phyloP scores from a whole-genome alignment of 352 stramenopile genomes.

The Phytophthora idaei region DNA sequence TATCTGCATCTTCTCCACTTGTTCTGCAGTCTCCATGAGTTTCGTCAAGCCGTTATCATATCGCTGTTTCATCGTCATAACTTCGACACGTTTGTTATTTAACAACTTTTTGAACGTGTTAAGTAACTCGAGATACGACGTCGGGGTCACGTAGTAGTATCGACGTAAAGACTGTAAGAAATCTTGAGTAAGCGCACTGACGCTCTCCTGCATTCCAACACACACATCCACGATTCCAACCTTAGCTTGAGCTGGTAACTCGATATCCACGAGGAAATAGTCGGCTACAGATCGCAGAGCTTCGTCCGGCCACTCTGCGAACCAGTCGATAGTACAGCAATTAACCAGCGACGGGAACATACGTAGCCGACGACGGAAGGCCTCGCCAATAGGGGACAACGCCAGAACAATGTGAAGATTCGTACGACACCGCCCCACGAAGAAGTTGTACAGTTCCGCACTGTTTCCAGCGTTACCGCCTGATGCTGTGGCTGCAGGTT shows the following conservation, averaged over 20 bases:
- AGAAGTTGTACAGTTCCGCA: constrained; percentile 91
- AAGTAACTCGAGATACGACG: constrained; percentile 95
- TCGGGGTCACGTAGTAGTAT: constrained; percentile 97
- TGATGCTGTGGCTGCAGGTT: constrained; percentile 57
- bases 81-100: constrained; percentile 89
- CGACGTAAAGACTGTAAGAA: constrained; percentile 89
- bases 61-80: constrained; percentile 90
- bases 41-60: constrained; percentile 95
- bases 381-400: constrained; percentile 93
- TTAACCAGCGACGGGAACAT: constrained; percentile 98
- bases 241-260: constrained; percentile 79
- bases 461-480: constrained; percentile 78
- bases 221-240: constrained; percentile 94
- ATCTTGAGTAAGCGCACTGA: constrained; percentile 79
- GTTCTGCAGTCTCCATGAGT: constrained; percentile 92
- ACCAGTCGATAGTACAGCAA: constrained; percentile 98
- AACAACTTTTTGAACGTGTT: constrained; percentile 96
- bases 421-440: constrained; percentile 87
- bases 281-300: constrained; percentile 92
- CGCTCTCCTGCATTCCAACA: constrained; percentile 94
- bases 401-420: constrained; percentile 96
- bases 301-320: constrained; percentile 95
- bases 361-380: constrained; percentile 91
- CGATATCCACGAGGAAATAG: constrained; percentile 91
- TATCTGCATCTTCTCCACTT: constrained; percentile 94